phyloP scores from a whole-genome alignment of 352 stramenopile species.

The Phytopythium cucurbitacearum region DNA sequence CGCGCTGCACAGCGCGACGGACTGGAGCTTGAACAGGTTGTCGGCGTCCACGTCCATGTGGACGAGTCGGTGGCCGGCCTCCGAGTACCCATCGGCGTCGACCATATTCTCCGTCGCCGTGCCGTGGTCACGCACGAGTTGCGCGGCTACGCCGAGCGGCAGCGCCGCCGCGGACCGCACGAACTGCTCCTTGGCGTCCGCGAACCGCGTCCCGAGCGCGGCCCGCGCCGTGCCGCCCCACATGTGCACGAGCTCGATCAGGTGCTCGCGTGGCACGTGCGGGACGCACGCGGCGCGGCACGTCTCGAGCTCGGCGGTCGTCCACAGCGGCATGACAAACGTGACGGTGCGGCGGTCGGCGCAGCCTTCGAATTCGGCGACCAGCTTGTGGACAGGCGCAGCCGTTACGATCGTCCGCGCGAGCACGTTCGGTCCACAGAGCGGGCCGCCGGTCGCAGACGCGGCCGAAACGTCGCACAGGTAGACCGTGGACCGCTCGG shows the following conservation, averaged over 20 bases:
- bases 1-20: constrained; percentile 20
- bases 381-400: neutral
- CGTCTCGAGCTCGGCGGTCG: constrained; percentile 21
- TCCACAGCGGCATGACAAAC: constrained; percentile 36
- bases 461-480: constrained; percentile 18
- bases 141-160: constrained; percentile 11
- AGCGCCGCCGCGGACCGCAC: constrained; percentile 9
- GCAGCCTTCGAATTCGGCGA: neutral
- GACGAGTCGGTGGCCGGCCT: constrained; percentile 17
- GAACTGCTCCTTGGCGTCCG: constrained; percentile 17
- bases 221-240: constrained; percentile 29
- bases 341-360: constrained; percentile 13
- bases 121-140: constrained; percentile 16
- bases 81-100: constrained; percentile 1
- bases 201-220: constrained; percentile 17
- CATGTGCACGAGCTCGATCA: constrained; percentile 21
- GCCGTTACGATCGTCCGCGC: constrained; percentile 22
- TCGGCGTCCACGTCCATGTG: constrained; percentile 27
- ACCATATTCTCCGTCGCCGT: constrained; percentile 6
- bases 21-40: constrained; percentile 24
- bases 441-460: neutral
- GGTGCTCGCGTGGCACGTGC: constrained; percentile 12
- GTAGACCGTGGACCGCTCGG: constrained; percentile 19
- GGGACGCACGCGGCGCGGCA: constrained; percentile 28
- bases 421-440: constrained; percentile 5